phyloP scores from a whole-genome alignment of 2,329 filamentous ascomycete genomes.

The Colletotrichum noveboracense region DNA sequence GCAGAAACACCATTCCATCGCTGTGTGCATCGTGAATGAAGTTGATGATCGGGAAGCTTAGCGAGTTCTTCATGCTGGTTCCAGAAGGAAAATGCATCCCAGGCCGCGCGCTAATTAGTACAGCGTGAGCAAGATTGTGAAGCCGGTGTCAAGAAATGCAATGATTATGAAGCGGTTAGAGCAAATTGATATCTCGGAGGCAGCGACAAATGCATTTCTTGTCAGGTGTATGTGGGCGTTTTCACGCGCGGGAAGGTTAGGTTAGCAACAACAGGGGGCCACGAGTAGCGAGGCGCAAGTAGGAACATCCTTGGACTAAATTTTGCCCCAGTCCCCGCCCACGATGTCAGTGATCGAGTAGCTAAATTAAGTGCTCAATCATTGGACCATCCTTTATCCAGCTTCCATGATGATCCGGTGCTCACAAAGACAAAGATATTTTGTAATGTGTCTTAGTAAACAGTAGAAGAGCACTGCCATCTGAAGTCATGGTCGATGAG shows the following conservation, averaged over 20 bases:
- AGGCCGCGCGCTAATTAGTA: background rate
- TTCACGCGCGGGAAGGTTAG: background rate
- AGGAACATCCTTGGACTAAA: background rate
- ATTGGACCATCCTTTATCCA: background rate
- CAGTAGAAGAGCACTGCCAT: background rate
- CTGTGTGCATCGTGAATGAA: background rate
- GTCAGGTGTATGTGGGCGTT: fast-evolving
- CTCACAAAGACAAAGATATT: background rate
- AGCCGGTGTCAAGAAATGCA: background rate
- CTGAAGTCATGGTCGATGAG: background rate
- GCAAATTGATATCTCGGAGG: background rate
- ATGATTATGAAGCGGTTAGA: background rate
- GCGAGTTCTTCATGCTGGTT: background rate
- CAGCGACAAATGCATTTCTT: background rate
- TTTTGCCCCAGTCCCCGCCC: background rate
- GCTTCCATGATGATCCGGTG: background rate
- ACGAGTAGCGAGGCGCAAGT: background rate
- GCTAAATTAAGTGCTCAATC: background rate
- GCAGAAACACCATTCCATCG: background rate
- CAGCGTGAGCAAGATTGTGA: background rate
- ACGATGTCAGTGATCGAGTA: background rate
- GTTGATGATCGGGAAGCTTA: background rate
- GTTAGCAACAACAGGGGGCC: background rate
- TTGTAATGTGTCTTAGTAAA: background rate
- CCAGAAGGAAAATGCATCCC: background rate